These are phyloP conservation scores for Yarrowia deformans DNA, from an alignment of 805 yeast species.

Conservation along the genomic window DNA sequence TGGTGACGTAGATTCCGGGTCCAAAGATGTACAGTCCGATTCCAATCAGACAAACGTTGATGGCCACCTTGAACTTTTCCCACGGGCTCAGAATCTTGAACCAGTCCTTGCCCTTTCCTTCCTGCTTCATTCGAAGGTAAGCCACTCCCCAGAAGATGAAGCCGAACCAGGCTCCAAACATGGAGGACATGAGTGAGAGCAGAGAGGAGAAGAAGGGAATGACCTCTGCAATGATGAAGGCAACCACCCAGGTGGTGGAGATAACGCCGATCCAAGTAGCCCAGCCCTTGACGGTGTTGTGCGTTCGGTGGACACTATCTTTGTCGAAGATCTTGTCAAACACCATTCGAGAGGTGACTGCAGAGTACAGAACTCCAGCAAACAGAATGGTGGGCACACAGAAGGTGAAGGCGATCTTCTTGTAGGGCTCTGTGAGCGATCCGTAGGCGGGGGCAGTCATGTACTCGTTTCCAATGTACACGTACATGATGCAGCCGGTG, in stretches of 20 bases:
- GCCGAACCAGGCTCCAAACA: slow-evolving; percentile 72
- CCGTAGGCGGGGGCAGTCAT: slow-evolving; percentile 69
- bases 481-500: slow-evolving; percentile 66
- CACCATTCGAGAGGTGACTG: slow-evolving; percentile 62
- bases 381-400: slow-evolving; percentile 66
- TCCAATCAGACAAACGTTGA: slow-evolving; percentile 53
- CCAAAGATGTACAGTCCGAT: slow-evolving; percentile 65
- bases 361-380: slow-evolving; percentile 63
- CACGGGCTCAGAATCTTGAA: slow-evolving; percentile 47
- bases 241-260: slow-evolving; percentile 57
- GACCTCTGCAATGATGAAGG: slow-evolving; percentile 67
- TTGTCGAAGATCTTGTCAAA: slow-evolving; percentile 57
- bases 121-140: slow-evolving; percentile 56
- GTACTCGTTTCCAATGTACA: slow-evolving; percentile 61
- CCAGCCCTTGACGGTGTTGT: slow-evolving; percentile 64
- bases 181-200: slow-evolving; percentile 64
- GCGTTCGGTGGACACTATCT: slow-evolving; percentile 54
- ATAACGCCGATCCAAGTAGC: slow-evolving; percentile 58
- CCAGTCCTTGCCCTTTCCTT: slow-evolving; percentile 48
- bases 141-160: slow-evolving; percentile 70
- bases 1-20: slow-evolving; percentile 64
- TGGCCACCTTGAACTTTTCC: slow-evolving; percentile 53
- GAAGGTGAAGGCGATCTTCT: slow-evolving; percentile 65
- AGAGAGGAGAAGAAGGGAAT: slow-evolving; percentile 70
- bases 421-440: slow-evolving; percentile 56